A percentile compares a stretch with the other conserved stretches of the same genome.
These are phyloP conservation scores for Fraxinus ornus DNA, from an alignment of 305 asterid genomes.

Conservation along the genomic window DNA sequence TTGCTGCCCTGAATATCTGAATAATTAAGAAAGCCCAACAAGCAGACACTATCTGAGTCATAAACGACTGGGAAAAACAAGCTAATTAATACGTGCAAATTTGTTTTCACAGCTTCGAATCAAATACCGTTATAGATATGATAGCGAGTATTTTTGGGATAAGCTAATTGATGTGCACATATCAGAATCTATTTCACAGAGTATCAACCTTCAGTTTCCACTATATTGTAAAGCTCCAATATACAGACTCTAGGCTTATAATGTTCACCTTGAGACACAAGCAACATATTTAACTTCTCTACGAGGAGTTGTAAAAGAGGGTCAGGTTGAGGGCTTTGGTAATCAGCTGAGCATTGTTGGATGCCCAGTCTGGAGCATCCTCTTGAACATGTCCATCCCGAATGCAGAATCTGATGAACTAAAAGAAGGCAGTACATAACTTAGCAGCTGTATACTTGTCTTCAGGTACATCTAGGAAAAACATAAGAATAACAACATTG, in stretches of 20 bases:
- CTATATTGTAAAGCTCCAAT: constrained; percentile 22
- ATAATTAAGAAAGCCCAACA: not conserved
- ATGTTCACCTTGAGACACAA: constrained; percentile 32
- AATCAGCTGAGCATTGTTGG: constrained; percentile 86
- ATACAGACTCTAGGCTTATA: constrained; percentile 21
- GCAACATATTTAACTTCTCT: constrained; percentile 16
- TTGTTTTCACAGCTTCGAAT: not conserved
- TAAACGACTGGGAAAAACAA: not conserved
- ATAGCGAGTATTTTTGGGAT: not conserved
- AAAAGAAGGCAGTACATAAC: constrained; percentile 56
- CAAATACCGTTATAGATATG: not conserved
- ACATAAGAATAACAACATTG: constrained; percentile 27
- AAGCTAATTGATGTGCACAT: constrained; percentile 17
- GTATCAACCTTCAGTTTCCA: constrained; percentile 12
- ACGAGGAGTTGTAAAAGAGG: constrained; percentile 13
- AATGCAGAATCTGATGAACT: constrained; percentile 97
- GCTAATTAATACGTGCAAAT: not conserved
- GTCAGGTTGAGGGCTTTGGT: constrained; percentile 18
- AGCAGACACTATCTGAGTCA: not conserved
- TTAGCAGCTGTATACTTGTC: constrained; percentile 48
- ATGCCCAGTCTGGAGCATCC: constrained; percentile 96
- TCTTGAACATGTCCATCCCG: constrained; percentile 91
- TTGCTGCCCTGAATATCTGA: not conserved
- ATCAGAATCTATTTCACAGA: not conserved
- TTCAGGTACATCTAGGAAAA: constrained; percentile 38